Base-by-base conservation (phyloP, 2,329 filamentous ascomycete genomes). In the Trematosphaeria pertusa region DNA sequence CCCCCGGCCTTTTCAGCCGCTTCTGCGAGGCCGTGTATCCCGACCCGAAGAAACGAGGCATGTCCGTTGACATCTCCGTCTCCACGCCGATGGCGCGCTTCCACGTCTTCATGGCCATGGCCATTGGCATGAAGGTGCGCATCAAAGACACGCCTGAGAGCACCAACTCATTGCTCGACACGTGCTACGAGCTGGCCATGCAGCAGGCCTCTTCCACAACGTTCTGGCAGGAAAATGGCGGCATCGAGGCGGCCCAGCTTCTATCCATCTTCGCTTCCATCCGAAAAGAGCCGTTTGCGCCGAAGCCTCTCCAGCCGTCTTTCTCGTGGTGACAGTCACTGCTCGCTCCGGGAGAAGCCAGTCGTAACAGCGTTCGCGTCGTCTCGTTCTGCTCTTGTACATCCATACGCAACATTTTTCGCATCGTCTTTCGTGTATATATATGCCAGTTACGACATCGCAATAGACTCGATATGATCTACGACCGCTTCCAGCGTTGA, bases 21-120 rank as follows among this genome's bases (percentile, higher is more conserved):
- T 58, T 70, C 30, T 70, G 65, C 45, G 65, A 69, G 18, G 53
- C 55, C 20, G 67, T 70, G 10, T 70, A 70, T 37, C 65, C 67
- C 1, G 67, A 64, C 26, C 42, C 60, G 0, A 60, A 64, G 36
- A 59, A 52, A 12, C 38, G 57, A 1, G 46, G 54, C 5, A 18
- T 43, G 0, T 43, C 57, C 3, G 35, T 58, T 10, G 50, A 63
- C 7, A 40, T 54, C 4, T 51, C 58, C 3, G 54, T 59, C 2
- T 69, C 67, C 0, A 58, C 64, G 20, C 49, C 56, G 5, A 70
- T 71, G 65, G 69, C 65, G 0, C 58, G 69, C 10, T 71, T 70
- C 35, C 67, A 69, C 30, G 66, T 71, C 10, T 71, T 71, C 41
- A 54, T 70, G 28, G 64, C 66, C 8, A 70, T 70, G 69, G 65